Conservation (phyloP, 1,139 yeast genomes). For the Blastobotrys niveus region DNA sequence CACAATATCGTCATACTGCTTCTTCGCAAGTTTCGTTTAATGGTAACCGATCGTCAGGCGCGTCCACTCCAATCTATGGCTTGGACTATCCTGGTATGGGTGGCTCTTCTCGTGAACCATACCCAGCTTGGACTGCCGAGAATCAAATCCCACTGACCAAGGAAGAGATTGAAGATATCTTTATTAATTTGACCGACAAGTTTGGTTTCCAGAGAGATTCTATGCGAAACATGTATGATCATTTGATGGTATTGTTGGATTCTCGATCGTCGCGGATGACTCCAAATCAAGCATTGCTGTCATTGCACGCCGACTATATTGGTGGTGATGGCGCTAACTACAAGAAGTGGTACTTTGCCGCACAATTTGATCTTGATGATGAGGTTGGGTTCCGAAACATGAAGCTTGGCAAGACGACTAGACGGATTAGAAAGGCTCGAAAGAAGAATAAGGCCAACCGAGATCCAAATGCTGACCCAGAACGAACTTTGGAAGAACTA, state of each 20-base stretch:
- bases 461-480: slow-evolving; percentile 41
- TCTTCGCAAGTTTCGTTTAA: slow-evolving; percentile 50
- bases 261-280: slow-evolving; percentile 96
- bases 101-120: slow-evolving; percentile 59
- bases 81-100: slow-evolving; percentile 59
- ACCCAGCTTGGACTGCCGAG: slow-evolving; percentile 95
- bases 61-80: slow-evolving; percentile 94
- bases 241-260: slow-evolving; percentile 87
- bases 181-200: slow-evolving; percentile 80
- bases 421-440: slow-evolving; percentile 49
- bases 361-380: slow-evolving; percentile 80
- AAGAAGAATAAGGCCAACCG: slow-evolving; percentile 59
- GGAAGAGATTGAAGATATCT: slow-evolving; percentile 88
- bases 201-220: slow-evolving; percentile 98
- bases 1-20: slow-evolving; percentile 21
- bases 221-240: slow-evolving; percentile 95
- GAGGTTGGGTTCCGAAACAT: slow-evolving; percentile 73
- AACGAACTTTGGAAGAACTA: slow-evolving; percentile 65
- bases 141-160: slow-evolving; percentile 77
- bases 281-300: slow-evolving; percentile 86
- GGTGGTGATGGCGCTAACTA: slow-evolving; percentile 92
- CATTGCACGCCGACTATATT: slow-evolving; percentile 93
- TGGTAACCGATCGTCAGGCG: slow-evolving; percentile 86
- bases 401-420: slow-evolving; percentile 66
- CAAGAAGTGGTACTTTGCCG: slow-evolving; percentile 94